Evolutionary conservation across 1,139 yeast genomes (phyloP), one percentile per base, ranked within the genome.

Genomic region (Geotrichum citri-aurantii): DNA sequence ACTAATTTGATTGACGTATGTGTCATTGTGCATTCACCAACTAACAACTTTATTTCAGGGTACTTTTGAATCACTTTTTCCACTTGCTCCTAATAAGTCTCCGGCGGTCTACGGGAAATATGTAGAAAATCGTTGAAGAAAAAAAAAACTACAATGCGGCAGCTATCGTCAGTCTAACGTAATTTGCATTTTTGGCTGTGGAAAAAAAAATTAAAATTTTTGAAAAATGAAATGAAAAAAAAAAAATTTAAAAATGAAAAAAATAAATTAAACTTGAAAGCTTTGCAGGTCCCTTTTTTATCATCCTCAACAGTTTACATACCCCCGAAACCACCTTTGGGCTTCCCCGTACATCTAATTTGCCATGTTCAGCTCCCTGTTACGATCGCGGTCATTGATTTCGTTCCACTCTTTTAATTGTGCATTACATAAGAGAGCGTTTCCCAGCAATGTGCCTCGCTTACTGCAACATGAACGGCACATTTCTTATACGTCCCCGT

Each of bases 401-500:
- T n/a, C 44, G 17, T n/a, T n/a, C 5, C 44, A 17, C 7, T 14
- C 44, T 6, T 19, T 37, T 4, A 37, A 37, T 37, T 37, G 44
- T 8, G 44, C 19, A 37, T 37, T 37, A 17, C 44, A 17, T 12
- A n/a, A n/a, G 17, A 3, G 21, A 37, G 44, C 44, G 44, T 8
- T 37, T n/a, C 44, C 19, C 19, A 37, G 42, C 6, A 37, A 17
- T n/a, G 14, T 10, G 1, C 21, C 44, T 19, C 44, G 44, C 19
- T 10, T 37, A 10, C 44, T 37, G 21, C 40, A 12, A 12, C 44
- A 37, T n/a, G 19, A 37, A n/a, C 53, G 56, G 14, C 53, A 12
- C 31, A 33, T 56, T n/a, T 56, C 56, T 7, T 29, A 19, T 27
- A 37, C 59, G 14, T 14, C 37, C 2, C 56, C 60, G n/a, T 55